Base-by-base conservation (phyloP, 2,329 filamentous ascomycete genomes). In the Madurella mycetomatis region DNA sequence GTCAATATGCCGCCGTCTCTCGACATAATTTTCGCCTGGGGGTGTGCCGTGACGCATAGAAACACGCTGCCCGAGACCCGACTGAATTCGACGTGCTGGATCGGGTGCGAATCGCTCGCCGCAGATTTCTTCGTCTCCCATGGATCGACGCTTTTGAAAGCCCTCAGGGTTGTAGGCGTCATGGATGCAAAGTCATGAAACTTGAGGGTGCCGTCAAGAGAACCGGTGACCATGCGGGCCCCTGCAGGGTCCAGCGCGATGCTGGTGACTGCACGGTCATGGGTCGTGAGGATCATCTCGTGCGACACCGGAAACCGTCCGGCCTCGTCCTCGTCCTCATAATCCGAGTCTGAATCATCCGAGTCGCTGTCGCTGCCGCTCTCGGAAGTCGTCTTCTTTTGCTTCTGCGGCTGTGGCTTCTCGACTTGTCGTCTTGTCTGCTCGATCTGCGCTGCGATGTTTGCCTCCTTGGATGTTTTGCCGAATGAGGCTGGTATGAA, bases 131-230 rank as follows among this genome's bases (percentile, higher is more conserved):
- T 96, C 30, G 84, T 83, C 49, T 85, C 83, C 64, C 86, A 92
- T 0, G 94, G 92, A 67, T 99, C 92, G 46, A 97, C 79, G 9
- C 86, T 92, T 66, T 90, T 91, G 79, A 99, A 99, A 1, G 94
- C 90, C 64, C 92, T 88, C 49, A 99, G 81, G 0, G 94, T 97
- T 5, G 91, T 94, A 1, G 92, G 90, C 0, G 92, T 96, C 87
- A 99, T 95, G 45, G 92, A 89, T 2, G 92, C 85, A 69, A 99
- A 95, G 69, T 99, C 92, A 73, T 96, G 91, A 16, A 99, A 78
- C 68, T 96, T 97, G 65, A 97, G 76, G 1, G 84, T 89, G 70
- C 91, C 95, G 71, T 99, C 94, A 57, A 87, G 88, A 5, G 92
- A 96, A 18, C 88, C 92, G n/a, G 90, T 94, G 46, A 92, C 84